These are phyloP conservation scores for Tolypocladium ovalisporum DNA, from an alignment of 2,329 filamentous ascomycete species.

Conservation along the genomic window DNA sequence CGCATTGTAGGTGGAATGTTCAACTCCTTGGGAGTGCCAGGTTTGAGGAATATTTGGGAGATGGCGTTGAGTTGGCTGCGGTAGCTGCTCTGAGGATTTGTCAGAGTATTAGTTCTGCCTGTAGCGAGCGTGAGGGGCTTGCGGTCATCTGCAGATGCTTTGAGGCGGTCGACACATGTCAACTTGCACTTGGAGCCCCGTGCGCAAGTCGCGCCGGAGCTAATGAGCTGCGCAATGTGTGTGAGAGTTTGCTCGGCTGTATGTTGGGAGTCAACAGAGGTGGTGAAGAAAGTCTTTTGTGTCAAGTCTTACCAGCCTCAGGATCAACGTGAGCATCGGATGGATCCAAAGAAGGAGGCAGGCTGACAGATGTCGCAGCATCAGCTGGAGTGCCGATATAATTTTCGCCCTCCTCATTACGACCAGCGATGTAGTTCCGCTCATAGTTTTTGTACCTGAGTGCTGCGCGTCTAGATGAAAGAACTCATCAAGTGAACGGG, in stretches of 20 bases:
- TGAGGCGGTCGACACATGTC: neutral
- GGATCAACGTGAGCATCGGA: neutral
- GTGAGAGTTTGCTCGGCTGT: neutral
- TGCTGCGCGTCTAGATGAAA: neutral
- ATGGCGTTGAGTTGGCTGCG: slow-evolving; percentile 26
- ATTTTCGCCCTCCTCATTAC: neutral
- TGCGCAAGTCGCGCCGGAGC: neutral
- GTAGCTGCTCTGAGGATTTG: neutral
- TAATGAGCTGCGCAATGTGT: neutral
- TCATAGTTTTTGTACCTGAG: slow-evolving; percentile 34
- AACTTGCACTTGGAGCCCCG: neutral
- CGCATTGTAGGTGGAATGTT: slow-evolving; percentile 34
- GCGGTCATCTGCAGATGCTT: neutral
- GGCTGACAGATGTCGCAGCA: no score
- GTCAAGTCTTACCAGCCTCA: neutral
- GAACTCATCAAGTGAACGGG: neutral
- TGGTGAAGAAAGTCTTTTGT: neutral
- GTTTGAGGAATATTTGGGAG: slow-evolving; percentile 27
- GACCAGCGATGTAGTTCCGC: neutral
- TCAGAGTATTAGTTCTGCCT: slow-evolving; percentile 3
- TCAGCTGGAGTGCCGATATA: neutral
- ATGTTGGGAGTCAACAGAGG: neutral
- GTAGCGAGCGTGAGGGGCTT: neutral
- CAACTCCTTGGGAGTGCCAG: slow-evolving; percentile 32
- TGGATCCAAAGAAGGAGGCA: neutral